phyloP scores from a whole-genome alignment of 2,329 filamentous ascomycete genomes.

The Colletotrichum eremochloae region DNA sequence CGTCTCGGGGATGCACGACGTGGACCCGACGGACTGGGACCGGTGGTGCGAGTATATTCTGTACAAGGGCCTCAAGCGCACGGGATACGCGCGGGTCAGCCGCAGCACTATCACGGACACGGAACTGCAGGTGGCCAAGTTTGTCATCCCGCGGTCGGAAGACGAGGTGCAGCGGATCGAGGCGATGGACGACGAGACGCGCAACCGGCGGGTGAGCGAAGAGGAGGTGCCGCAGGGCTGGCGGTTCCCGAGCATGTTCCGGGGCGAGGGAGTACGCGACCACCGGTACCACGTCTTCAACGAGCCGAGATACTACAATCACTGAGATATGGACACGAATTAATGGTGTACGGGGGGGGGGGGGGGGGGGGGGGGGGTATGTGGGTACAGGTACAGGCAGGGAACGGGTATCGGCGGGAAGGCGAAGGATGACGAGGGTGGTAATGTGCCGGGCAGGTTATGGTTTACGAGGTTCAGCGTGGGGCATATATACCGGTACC shows the following conservation, averaged over 20 bases:
- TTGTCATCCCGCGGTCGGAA: constrained; percentile 81
- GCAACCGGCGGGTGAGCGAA: constrained; percentile 74
- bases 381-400: not conserved
- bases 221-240: constrained; percentile 80
- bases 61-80: constrained; percentile 88
- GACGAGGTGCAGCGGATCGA: constrained; percentile 64
- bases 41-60: constrained; percentile 99
- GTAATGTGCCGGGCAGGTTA: constrained; percentile 1
- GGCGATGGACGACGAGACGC: constrained; percentile 62
- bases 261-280: constrained; percentile 86
- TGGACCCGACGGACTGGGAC: constrained; percentile 94
- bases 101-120: constrained; percentile 96
- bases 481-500: not conserved
- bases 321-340: constrained; percentile 45
- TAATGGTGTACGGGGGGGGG: not conserved
- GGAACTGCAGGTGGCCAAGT: constrained; percentile 96
- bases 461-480: not conserved
- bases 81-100: constrained; percentile 90
- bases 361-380: too few species aligned
- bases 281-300: constrained; percentile 97
- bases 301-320: constrained; percentile 80
- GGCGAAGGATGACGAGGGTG: not conserved
- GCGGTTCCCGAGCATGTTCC: constrained; percentile 88
- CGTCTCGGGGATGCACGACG: constrained; percentile 91
- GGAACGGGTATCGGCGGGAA: not conserved